Evolutionary conservation across 106 monocot genomes (phyloP).

Genomic region (Triglochin maritima): DNA sequence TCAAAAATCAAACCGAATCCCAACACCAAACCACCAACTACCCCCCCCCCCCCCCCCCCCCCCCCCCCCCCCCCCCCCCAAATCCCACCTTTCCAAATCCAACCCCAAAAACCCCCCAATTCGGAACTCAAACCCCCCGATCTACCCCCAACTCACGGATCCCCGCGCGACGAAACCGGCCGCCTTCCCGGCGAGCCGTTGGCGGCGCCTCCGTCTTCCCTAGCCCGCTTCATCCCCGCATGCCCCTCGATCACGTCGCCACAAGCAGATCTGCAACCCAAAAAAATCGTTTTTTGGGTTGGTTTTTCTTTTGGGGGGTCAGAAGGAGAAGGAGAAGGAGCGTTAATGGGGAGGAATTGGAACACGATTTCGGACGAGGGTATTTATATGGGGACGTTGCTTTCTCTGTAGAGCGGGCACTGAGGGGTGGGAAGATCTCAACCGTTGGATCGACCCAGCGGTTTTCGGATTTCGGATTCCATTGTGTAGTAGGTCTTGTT

Average conservation of each 20-base stretch:
- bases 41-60: not conserved
- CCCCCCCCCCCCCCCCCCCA: not conserved
- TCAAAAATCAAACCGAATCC: not conserved
- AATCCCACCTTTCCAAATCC: not conserved
- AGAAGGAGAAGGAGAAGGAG: not conserved
- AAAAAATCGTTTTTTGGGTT: not conserved
- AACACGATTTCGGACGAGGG: not conserved
- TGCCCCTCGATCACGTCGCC: not conserved
- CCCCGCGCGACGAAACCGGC: conserved; percentile 25
- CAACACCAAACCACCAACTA: not conserved
- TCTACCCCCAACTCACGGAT: conserved; percentile 36
- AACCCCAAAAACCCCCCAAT: not conserved
- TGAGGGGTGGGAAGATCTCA: not conserved
- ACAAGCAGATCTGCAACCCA: not conserved
- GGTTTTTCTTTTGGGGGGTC: not conserved
- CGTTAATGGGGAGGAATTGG: not conserved
- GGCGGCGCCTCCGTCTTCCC: conserved; percentile 19
- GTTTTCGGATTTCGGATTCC: too few relatives aligned
- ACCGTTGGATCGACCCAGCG: too few relatives aligned
- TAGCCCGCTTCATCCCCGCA: conserved; percentile 15
- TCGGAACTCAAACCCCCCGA: not conserved
- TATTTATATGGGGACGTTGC: not conserved
- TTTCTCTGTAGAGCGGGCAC: not conserved
- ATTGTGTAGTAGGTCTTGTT: too few relatives aligned
- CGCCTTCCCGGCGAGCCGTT: conserved; percentile 30